Conservation (phyloP, 495 filamentous ascomycete genomes). For the Penicillium roqueforti region DNA sequence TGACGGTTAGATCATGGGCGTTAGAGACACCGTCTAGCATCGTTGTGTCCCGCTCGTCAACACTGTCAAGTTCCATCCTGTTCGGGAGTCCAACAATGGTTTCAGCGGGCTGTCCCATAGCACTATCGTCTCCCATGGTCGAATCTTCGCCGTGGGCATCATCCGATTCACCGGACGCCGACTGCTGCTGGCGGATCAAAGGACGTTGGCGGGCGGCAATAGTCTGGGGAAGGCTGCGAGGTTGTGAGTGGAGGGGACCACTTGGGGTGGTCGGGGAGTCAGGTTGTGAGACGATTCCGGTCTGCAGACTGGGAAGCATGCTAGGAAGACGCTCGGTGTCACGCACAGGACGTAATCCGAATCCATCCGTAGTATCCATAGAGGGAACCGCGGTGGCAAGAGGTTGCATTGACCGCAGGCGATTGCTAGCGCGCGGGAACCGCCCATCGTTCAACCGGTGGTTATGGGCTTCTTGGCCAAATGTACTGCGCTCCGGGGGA, state of each 20-base stretch:
- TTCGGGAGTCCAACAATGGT: conserved; percentile 74
- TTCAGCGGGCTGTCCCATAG: conserved; percentile 59
- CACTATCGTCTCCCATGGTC: conserved; percentile 61
- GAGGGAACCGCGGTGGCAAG: conserved; percentile 64
- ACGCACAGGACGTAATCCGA: conserved; percentile 73
- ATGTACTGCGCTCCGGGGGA: conserved; percentile 68
- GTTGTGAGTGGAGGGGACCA: conserved; percentile 52
- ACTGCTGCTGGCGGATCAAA: conserved; percentile 82
- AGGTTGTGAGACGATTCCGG: conserved; percentile 77
- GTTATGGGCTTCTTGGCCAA: conserved; percentile 49
- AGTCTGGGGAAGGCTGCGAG: conserved; percentile 42
- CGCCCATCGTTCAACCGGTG: conserved; percentile 57
- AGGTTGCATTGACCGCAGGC: conserved; percentile 59
- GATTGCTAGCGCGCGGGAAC: conserved; percentile 40
- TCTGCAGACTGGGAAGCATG: conserved; percentile 70
- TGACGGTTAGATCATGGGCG: conserved; percentile 67
- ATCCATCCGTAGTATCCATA: conserved; percentile 71
- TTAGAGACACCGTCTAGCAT: conserved; percentile 75
- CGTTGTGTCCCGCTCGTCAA: conserved; percentile 60
- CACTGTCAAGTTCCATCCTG: conserved; percentile 73
- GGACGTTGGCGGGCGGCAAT: conserved; percentile 57
- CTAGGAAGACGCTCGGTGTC: conserved; percentile 83
- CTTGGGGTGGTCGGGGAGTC: conserved; percentile 90
- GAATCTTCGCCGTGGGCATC: conserved; percentile 74
- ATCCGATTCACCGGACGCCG: conserved; percentile 80